Conservation (phyloP, 106 monocot species). For the Amphibolis antarctica region DNA sequence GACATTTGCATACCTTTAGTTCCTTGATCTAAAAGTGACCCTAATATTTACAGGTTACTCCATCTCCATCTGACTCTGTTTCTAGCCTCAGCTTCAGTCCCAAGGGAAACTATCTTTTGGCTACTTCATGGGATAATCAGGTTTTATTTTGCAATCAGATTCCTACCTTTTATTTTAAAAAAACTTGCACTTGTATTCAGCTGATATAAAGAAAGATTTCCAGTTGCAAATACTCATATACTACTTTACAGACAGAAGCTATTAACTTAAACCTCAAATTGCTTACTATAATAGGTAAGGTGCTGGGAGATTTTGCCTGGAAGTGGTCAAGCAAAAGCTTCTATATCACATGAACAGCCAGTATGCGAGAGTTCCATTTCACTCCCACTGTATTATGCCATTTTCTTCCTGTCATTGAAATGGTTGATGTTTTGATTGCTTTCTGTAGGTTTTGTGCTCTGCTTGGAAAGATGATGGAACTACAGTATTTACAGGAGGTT, state of each 20-base stretch:
- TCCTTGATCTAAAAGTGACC: no score
- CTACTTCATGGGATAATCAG: constrained; percentile 97
- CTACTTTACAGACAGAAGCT: no score
- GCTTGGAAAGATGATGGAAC: constrained; percentile 96
- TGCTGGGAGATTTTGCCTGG: constrained; percentile 83
- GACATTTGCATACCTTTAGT: no score
- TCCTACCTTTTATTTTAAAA: no score
- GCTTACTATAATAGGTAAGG: constrained; percentile 41
- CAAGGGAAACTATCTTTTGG: constrained; percentile 73
- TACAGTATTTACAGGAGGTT: constrained; percentile 85
- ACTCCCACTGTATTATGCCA: neutral
- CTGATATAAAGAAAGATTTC: neutral
- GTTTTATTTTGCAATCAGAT: no score
- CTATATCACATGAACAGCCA: constrained; percentile 83
- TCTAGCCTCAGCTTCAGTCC: constrained; percentile 93
- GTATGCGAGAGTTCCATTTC: constrained; percentile 25
- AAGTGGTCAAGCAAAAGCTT: constrained; percentile 74
- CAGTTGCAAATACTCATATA: neutral
- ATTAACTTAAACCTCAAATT: neutral
- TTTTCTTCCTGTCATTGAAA: neutral
- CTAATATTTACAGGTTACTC: constrained; percentile 47
- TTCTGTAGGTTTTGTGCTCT: constrained; percentile 74
- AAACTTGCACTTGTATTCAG: no score
- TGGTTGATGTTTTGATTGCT: constrained; percentile 1
- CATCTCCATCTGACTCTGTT: constrained; percentile 67